These are phyloP conservation scores for Amanita fuliginea DNA, from an alignment of 768 basidiomycete species.

Conservation along the genomic window DNA sequence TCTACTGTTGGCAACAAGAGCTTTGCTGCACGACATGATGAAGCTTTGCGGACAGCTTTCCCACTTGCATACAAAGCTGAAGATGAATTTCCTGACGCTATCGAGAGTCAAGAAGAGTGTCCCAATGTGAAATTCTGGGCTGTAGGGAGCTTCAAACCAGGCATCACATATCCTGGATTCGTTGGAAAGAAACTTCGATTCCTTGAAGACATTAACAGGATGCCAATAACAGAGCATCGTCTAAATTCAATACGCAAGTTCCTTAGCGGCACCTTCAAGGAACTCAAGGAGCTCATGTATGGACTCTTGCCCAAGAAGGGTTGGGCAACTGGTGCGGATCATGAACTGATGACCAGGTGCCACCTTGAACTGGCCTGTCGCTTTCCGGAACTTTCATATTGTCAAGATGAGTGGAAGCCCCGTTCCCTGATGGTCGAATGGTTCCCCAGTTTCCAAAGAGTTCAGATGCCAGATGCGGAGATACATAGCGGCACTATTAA, in stretches of 20 bases:
- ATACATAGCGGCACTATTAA: not conserved
- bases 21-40: not conserved
- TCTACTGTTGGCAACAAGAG: not conserved
- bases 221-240: not conserved
- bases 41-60: not conserved
- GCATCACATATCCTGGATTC: not conserved
- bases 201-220: not conserved
- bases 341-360: not conserved
- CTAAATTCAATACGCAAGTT: not conserved
- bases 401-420: not conserved
- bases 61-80: conserved; percentile 1
- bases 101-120: not conserved
- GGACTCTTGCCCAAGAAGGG: not conserved
- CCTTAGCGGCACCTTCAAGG: not conserved
- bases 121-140: not conserved
- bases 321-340: not conserved
- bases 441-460: not conserved
- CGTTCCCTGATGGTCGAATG: not conserved
- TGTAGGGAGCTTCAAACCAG: not conserved
- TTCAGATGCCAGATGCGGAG: not conserved
- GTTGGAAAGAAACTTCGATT: not conserved
- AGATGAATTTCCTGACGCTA: not conserved
- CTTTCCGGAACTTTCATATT: not conserved
- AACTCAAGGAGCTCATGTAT: not conserved
- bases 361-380: not conserved